Base-by-base conservation (phyloP, 2,329 filamentous ascomycete genomes). In the Apiospora marii region DNA sequence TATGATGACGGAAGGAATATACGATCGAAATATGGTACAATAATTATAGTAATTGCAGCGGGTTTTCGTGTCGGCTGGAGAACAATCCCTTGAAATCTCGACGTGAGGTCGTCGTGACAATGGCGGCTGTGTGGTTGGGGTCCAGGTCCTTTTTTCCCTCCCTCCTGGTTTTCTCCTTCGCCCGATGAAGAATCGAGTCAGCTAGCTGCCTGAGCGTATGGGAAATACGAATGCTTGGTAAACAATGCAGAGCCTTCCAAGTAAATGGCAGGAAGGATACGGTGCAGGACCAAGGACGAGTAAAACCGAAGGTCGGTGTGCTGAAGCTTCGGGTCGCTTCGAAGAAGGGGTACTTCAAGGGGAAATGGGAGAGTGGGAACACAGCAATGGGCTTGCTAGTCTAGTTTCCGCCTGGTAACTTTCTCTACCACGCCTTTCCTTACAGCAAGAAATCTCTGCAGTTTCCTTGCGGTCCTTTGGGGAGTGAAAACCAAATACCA, bases 71-170 rank as follows among this genome's bases (percentile, higher is more conserved):
- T 64, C 58, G 58, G 34, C 58, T n/a, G 58, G 58, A 41, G 58
- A 64, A 64, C 58, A 64, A 64, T 64, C 58, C 58, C 58, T 64
- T 10, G 4, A 30, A 22, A 16, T 30, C 24, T 68, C 67, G 34
- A 68, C 41, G 67, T 68, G 67, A 68, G 44, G 67, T 48, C 67
- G 67, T 68, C 67, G 67, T 46, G 67, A 68, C 67, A 48, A 68
- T 64, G 58, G 67, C 67, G 67, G 27, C 67, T 48, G 44, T 48
- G 44, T 22, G 41, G 44, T 46, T 22, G 41, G 67, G 19, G n/a
- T 48, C 67, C 67, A 68, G 46, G 67, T 68, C 41, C 67, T 44
- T 68, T 27, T 68, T 68, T 48, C 24, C 43, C 44, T 46, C 41
- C 44, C 67, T 68, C 67, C 67, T 48, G 19, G n/a, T 68, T 48